Conservation (phyloP, 805 yeast genomes). For the Cyberlindnera petersonii region DNA sequence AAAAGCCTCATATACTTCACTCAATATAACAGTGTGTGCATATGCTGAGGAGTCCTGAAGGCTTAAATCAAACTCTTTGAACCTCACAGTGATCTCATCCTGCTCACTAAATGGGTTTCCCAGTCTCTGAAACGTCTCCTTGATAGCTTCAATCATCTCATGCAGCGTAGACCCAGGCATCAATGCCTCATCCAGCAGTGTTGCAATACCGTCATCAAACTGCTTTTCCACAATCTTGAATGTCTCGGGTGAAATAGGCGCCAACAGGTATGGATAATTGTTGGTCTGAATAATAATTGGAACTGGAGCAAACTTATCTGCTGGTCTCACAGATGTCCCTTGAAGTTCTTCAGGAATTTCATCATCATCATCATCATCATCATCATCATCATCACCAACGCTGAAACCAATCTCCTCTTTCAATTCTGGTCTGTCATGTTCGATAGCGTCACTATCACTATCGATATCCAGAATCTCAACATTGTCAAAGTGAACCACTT, state of each 20-base stretch:
- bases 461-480: conserved; percentile 14
- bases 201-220: conserved; percentile 15
- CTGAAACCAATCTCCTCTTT: too few relatives aligned
- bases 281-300: conserved; percentile 22
- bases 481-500: conserved; percentile 5
- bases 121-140: conserved; percentile 15
- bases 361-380: conserved; percentile 13
- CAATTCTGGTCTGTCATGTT: conserved; percentile 13
- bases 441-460: conserved; percentile 13
- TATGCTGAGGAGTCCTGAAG: conserved; percentile 19
- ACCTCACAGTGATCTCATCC: conserved; percentile 19
- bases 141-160: conserved; percentile 19
- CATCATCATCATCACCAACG: too few relatives aligned
- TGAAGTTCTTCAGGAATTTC: conserved; percentile 8
- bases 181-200: conserved; percentile 20
- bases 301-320: conserved; percentile 9
- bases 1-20: conserved; percentile 20
- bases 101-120: conserved; percentile 21
- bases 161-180: conserved; percentile 12
- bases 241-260: conserved; percentile 15
- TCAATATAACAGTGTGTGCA: conserved; percentile 18
- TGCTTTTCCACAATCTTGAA: conserved; percentile 4
- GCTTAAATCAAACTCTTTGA: conserved; percentile 19
- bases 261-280: conserved; percentile 20
- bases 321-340: not conserved